phyloP scores from a whole-genome alignment of 345 rosid genomes.

The Lumnitzera littorea region DNA sequence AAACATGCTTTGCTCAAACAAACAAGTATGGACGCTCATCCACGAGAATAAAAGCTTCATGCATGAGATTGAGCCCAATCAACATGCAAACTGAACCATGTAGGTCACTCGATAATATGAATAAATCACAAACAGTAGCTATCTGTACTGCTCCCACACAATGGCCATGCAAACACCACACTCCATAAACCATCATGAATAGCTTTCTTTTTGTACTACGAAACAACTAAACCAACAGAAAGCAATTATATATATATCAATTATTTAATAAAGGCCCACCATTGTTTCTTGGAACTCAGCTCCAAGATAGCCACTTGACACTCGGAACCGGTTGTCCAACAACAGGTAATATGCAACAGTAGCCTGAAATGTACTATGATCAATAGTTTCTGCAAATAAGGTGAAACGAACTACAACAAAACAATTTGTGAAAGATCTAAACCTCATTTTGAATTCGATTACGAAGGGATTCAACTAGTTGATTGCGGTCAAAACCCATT shows the following conservation, averaged over 20 bases:
- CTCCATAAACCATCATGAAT: too few species aligned
- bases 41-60: too few species aligned
- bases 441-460: constrained; percentile 88
- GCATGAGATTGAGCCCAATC: too few species aligned
- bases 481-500: constrained; percentile 80
- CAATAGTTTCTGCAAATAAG: constrained; percentile 9
- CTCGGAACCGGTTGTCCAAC: constrained; percentile 84
- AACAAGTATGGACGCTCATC: too few species aligned
- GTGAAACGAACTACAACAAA: neutral
- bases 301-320: constrained; percentile 90
- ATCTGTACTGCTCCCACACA: too few species aligned
- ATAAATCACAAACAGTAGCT: too few species aligned
- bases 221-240: neutral
- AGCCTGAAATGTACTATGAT: constrained; percentile 47
- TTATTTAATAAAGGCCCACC: constrained; percentile 31
- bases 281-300: constrained; percentile 90
- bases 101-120: too few species aligned
- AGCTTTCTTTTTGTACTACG: neutral
- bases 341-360: constrained; percentile 91
- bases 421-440: constrained; percentile 9
- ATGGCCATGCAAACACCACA: too few species aligned
- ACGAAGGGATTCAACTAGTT: constrained; percentile 70
- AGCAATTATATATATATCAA: too few species aligned
- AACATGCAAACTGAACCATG: too few species aligned
- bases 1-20: too few species aligned